phyloP scores from a whole-genome alignment of 257 asterid genomes.

The Nicotiana obtusifolia region DNA sequence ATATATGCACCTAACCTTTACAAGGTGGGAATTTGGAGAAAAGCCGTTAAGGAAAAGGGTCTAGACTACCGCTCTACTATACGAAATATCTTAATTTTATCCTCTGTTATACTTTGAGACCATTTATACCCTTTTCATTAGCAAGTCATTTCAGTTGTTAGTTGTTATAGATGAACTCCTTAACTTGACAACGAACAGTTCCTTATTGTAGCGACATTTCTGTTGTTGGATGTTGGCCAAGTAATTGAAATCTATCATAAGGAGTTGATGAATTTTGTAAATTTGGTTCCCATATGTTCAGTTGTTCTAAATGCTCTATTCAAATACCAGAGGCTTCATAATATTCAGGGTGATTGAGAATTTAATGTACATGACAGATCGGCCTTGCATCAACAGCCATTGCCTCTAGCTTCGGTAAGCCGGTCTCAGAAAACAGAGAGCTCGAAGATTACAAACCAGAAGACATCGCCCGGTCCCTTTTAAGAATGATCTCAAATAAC shows the following conservation, averaged over 20 bases:
- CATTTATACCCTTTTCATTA: background rate
- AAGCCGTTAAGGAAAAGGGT: background rate
- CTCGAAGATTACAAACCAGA: slow-evolving; percentile 70
- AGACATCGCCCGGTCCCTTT: slow-evolving; percentile 79
- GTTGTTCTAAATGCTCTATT: background rate
- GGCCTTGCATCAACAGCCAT: slow-evolving; percentile 80
- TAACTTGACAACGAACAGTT: background rate
- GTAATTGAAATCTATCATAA: background rate
- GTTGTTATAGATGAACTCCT: background rate
- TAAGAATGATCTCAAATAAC: slow-evolving; percentile 91
- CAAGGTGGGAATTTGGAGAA: background rate
- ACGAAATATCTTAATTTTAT: background rate
- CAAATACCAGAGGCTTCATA: background rate
- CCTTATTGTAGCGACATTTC: background rate
- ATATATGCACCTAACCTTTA: background rate
- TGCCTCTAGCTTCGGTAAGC: slow-evolving; percentile 94
- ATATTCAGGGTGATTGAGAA: background rate
- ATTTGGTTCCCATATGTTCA: background rate
- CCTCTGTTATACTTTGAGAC: background rate
- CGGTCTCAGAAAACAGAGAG: slow-evolving; percentile 61
- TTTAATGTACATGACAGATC: slow-evolving; percentile 35
- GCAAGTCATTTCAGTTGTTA: background rate
- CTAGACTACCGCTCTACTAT: background rate
- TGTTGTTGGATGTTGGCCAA: background rate
- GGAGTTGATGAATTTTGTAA: background rate